These are phyloP conservation scores for Leccinum variicolor DNA, from an alignment of 768 basidiomycete species.

Conservation along the genomic window DNA sequence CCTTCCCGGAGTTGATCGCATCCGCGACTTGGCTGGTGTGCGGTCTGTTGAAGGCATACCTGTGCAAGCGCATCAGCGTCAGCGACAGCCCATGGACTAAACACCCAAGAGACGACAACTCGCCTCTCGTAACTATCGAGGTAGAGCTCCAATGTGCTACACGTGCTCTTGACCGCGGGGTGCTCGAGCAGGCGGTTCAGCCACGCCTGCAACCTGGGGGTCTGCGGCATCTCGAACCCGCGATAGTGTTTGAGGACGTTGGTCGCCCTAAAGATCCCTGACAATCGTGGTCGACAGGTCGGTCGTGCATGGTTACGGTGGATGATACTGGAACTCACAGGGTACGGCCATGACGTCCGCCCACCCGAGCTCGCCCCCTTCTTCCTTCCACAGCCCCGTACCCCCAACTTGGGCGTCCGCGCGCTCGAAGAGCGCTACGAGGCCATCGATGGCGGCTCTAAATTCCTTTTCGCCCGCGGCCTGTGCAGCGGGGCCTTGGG, in stretches of 20 bases:
- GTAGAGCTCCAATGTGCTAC: constrained; percentile 65
- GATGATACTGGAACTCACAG: constrained; percentile 42
- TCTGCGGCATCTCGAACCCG: constrained; percentile 55
- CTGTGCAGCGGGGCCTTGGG: constrained; percentile 55
- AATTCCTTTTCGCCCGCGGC: constrained; percentile 53
- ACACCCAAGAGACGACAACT: constrained; percentile 6
- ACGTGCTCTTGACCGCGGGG: constrained; percentile 62
- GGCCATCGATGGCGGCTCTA: constrained; percentile 43
- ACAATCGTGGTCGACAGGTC: not conserved
- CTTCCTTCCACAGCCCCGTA: constrained; percentile 56
- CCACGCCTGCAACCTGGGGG: constrained; percentile 50
- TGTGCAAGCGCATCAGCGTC: constrained; percentile 19
- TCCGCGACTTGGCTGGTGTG: constrained; percentile 75
- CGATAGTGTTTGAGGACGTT: constrained; percentile 66
- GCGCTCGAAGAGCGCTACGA: constrained; percentile 51
- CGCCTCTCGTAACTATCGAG: constrained; percentile 71
- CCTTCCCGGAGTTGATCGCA: constrained; percentile 66
- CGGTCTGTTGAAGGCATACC: constrained; percentile 74
- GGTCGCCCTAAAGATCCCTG: constrained; percentile 67
- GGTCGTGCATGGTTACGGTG: not conserved
- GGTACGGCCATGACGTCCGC: constrained; percentile 69
- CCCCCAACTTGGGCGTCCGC: constrained; percentile 49
- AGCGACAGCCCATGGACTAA: not conserved
- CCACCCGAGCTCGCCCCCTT: constrained; percentile 55
- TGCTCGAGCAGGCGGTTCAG: constrained; percentile 52